Conservation (phyloP, 148 eudicot species). For the Beta vulgaris region DNA sequence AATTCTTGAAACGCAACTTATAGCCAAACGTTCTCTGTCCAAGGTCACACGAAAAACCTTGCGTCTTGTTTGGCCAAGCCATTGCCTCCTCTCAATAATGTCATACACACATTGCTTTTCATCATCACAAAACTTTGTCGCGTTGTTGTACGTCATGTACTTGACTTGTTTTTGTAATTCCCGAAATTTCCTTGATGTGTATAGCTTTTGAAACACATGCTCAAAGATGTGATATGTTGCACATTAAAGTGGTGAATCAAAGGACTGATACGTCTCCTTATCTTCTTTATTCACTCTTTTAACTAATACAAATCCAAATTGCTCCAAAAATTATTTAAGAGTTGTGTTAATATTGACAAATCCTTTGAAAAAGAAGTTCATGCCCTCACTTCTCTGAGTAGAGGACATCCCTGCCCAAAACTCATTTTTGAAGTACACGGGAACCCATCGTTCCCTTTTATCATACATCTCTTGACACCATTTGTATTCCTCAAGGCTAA, state of each 20-base stretch:
- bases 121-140: neutral
- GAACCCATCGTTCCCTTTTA: neutral
- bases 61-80: neutral
- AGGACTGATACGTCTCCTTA: neutral
- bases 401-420: slow-evolving; percentile 17
- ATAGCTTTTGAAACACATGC: slow-evolving; percentile 2
- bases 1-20: neutral
- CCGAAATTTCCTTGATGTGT: neutral
- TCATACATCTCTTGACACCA: neutral
- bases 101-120: neutral
- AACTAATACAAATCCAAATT: neutral
- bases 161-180: neutral
- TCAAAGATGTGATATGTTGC: neutral
- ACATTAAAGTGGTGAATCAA: neutral
- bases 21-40: neutral
- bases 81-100: neutral
- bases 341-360: neutral
- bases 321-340: neutral
- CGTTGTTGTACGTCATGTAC: neutral
- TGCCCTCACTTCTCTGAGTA: slow-evolving; percentile 16
- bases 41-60: neutral
- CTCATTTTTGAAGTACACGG: neutral
- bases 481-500: neutral
- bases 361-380: neutral
- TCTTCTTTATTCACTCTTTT: neutral